Base-by-base conservation (phyloP, 2,329 filamentous ascomycete genomes). In the Atkinsonella hypoxylon region DNA sequence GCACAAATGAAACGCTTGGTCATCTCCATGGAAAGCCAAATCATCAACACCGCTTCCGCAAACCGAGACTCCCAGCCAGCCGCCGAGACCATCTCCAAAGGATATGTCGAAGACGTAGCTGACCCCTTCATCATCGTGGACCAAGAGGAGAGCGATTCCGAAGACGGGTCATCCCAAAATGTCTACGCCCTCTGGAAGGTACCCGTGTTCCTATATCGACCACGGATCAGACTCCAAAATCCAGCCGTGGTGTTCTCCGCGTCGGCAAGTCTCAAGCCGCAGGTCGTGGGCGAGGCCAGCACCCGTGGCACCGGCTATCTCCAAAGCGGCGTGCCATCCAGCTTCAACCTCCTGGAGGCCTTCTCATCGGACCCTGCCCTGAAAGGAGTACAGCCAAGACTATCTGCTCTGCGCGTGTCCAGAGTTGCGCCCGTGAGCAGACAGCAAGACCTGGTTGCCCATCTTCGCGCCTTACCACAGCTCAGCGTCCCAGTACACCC, bases 271-370 rank as follows among this genome's bases (percentile, higher is more conserved):
- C 66, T 87, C 54, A 81, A 75, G 59, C 76, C 79, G 2, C 69
- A 73, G 36, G 50, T 57, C 42, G 55, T 59, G 30, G 51, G 57
- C 7, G 61, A 64, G n/a, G 52, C 59, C 13, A 56, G 53, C 49
- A 54, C 59, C 11, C 57, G 58, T 39, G 64, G 68, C 10, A 73
- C 78, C 52, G 82, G 85, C 48, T 89, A 88, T 60, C 73, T 91
- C 32, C 77, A 79, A 36, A 87, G 83, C 60, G 79, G 81, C 51
- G 67, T 82, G 26, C 82, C 87, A 0, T 77, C 82, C 7, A 82
- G 85, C 1, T 72, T 87, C 55, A 93, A 91, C 63, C 71, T 91
- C n/a, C 77, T 93, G 13, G 83, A 87, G 61, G 77, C 87, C 3
- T 86, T 91, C 54, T 74, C 76, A 48, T 73, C 72, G 54, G 86